Evolutionary conservation across 2,329 filamentous ascomycete genomes (phyloP), one percentile per base, ranked within the genome.

Genomic region (Beauveria bassiana): DNA sequence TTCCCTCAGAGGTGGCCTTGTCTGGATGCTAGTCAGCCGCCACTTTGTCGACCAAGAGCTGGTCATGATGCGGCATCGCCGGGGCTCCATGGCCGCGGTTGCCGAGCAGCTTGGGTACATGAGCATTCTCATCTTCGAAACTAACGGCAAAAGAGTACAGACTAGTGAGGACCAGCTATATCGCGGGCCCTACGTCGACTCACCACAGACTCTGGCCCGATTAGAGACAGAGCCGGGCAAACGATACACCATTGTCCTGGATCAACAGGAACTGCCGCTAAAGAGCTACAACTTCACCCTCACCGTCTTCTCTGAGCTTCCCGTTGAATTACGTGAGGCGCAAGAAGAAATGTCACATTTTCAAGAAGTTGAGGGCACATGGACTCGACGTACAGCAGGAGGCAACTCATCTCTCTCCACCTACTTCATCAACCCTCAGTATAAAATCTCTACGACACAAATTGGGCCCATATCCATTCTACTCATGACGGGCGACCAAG

Each of bases 371-470:
- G 72, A 78, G 1, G 86, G 87, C 2, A 78, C 81, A 2, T 99
- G 95, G 95, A 92, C 85, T 3, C 78, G 84, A 58, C 84, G 87
- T 54, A 93, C 88, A 1, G 90, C 92, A 4, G 95, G 95, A 24
- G 95, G 95, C 34, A 96, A 92, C 70, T 85, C 91, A 1, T 86
- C 87, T 64, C 89, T 87, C 31, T 74, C 88, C 2, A 85, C 82
- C 9, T 98, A 95, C 75, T 83, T 88, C n/a, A 80, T 83, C 62
- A 99, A 98, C 67, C 95, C 95, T 0, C 93, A 97, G 71, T 98
- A 90, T 72, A 82, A 82, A 61, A 78, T 99, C 7, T 74, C 77
- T 16, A 69, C 93, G 53, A 69, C 81, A 1, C 71, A 74, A 4
- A 70, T 77, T 3, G 86, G 88, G 0, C 82, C 87, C 8, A 73